phyloP scores from a whole-genome alignment of 192 early-diverging fungal genomes.

The Coemansia reversa region DNA sequence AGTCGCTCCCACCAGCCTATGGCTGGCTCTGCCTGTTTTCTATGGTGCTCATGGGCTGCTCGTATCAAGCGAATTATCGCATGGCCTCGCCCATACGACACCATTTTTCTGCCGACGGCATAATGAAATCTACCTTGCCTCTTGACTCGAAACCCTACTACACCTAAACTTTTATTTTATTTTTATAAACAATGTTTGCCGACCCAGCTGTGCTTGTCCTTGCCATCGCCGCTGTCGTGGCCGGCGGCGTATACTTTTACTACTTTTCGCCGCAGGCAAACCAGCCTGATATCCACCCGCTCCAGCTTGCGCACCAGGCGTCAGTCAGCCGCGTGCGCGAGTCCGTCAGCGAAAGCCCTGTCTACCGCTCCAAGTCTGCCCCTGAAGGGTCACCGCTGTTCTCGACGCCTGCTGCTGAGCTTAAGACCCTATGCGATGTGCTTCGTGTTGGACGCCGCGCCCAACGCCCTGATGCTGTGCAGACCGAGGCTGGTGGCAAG shows the following conservation, averaged over 20 bases:
- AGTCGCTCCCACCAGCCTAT: no score
- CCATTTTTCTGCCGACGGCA: background rate
- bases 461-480: slow-evolving; percentile 13
- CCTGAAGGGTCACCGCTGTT: slow-evolving; percentile 34
- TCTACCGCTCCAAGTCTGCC: slow-evolving; percentile 44
- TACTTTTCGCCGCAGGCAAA: slow-evolving; percentile 49
- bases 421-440: slow-evolving; percentile 26
- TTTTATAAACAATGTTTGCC: slow-evolving; percentile 12
- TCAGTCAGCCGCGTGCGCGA: slow-evolving; percentile 34
- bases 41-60: no score
- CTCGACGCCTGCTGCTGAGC: slow-evolving; percentile 6
- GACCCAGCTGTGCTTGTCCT: slow-evolving; percentile 30
- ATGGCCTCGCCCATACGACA: background rate
- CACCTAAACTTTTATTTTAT: background rate
- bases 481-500: slow-evolving; percentile 13
- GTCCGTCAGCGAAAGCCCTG: slow-evolving; percentile 29
- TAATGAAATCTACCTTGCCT: background rate
- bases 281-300: slow-evolving; percentile 51
- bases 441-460: slow-evolving; percentile 20
- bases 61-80: no score
- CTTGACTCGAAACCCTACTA: background rate
- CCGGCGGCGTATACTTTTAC: slow-evolving; percentile 41
- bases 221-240: slow-evolving; percentile 19
- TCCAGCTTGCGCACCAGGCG: slow-evolving; percentile 49
- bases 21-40: no score